Evolutionary conservation across 2,329 filamentous ascomycete genomes (phyloP), one percentile per base, ranked within the genome.

Genomic region (Chaetomiaceae sp.): DNA sequence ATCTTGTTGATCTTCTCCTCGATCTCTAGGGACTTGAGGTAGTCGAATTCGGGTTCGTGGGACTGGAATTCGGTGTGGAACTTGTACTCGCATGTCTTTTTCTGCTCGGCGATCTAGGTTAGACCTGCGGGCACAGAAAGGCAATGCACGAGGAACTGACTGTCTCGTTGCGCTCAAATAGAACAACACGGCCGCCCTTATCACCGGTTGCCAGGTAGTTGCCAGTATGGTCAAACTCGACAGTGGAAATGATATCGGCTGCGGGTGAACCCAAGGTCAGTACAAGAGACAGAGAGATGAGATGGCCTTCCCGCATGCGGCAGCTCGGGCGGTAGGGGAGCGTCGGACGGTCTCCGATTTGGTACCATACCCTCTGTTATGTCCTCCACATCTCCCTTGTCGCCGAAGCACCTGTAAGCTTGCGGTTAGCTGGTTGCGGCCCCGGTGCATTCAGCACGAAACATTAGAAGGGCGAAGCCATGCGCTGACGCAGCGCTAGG

Each of bases 1-100:
- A 98, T 98, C 77, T 98, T 98, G 79, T 98, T 98, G 78, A 98
- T 98, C 75, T 98, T 98, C 71, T 98, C 93, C 77, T 98, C 93
- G 64, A 98, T 98, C 71, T 98, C 93, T 59, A 98, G 79, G 27
- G 93, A 98, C 72, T 98, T 98, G 56, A 98, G 81, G 68, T 98
- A 98, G 69, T 98, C 93, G 69, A 98, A 98, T 70, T 98, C 93
- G 54, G 93, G 93, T 67, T 98, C 93, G 73, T 98, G 93, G 60
- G 93, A 98, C 74, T 98, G 93, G 62, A 98, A 98, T 66, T 98
- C 93, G 67, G 93, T 98, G 69, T 98, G 93, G 68, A 98, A 98
- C 69, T 97, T 98, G 78, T 98, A 98, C 70, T 98, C 93, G 80
- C 93, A 98, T 41, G 93, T 97, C 81, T 97, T 98, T 83, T 98